Conservation (phyloP, 1,284 basidiomycete species). For the Naganishia cerealis region DNA sequence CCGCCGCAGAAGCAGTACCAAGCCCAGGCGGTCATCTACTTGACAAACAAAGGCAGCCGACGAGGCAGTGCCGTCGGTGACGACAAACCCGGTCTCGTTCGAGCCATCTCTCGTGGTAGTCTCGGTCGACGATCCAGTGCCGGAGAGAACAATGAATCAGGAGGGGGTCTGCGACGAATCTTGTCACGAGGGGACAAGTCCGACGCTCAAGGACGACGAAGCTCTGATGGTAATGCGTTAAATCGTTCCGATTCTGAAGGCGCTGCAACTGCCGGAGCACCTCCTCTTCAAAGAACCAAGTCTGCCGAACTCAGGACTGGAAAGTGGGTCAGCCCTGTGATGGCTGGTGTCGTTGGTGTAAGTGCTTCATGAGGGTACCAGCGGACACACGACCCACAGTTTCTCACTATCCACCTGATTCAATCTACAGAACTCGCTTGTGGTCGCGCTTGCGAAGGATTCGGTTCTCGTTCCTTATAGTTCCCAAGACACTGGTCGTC, state of each 20-base stretch:
- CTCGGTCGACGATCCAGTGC: slow-evolving; percentile 26
- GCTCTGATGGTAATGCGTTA: slow-evolving; percentile 22
- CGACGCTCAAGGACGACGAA: slow-evolving; percentile 23
- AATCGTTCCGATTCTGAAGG: slow-evolving; percentile 7
- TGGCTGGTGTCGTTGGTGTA: slow-evolving; percentile 24
- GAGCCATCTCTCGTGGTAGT: slow-evolving; percentile 20
- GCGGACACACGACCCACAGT: background rate
- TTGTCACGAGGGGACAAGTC: slow-evolving; percentile 25
- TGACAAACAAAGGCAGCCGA: slow-evolving; percentile 16
- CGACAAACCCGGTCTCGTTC: slow-evolving; percentile 14
- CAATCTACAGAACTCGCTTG: slow-evolving; percentile 14
- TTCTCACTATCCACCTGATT: background rate
- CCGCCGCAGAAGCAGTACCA: slow-evolving; percentile 20
- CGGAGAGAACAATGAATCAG: background rate
- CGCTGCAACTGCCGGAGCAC: background rate
- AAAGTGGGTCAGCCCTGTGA: slow-evolving; percentile 24
- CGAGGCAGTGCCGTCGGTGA: slow-evolving; percentile 20
- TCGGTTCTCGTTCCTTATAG: slow-evolving; percentile 16
- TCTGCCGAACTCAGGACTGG: slow-evolving; percentile 18
- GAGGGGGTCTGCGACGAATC: slow-evolving; percentile 18
- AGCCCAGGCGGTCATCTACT: slow-evolving; percentile 17
- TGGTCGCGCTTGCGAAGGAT: slow-evolving; percentile 11
- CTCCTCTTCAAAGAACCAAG: slow-evolving; percentile 22
- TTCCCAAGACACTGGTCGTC: background rate
- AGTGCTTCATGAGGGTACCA: background rate